Base-by-base conservation (phyloP, 1,139 yeast genomes). In the Candida frijolesensis region DNA sequence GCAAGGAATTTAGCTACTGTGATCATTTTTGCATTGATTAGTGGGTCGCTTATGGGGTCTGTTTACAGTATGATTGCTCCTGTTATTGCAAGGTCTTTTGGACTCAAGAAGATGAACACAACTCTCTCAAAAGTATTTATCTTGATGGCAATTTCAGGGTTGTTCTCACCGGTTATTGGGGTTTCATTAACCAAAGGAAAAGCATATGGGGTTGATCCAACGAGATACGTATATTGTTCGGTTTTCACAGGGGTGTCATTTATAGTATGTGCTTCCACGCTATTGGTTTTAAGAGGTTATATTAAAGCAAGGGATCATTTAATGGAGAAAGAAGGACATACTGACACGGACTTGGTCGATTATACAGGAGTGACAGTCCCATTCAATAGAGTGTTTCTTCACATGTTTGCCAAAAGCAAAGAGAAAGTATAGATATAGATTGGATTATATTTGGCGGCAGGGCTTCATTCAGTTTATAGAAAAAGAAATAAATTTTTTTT, bases 91-190 rank as follows among this genome's bases (percentile, higher is more conserved):
- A 59, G 76, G 42, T 62, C 76, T 12, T 76, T 78, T 44, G 86
- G 86, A 0, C 57, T 82, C 27, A 62, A 68, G 41, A 80, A 79
- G 56, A 66, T 82, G 65, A 78, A 78, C 49, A 74, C 78, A 19
- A 70, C 80, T 0, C 70, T 80, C 64, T 72, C 79, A 7, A 67
- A 76, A 65, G 55, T 77, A 18, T 81, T 85, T 85, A 60, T 71
- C 7, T 65, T 75, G 27, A 59, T 74, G 51, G 86, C 83, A 11
- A 51, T 64, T 2, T 65, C 79, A 16, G 83, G 82, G 1, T 61
- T 80, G 41, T 76, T 70, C 1, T 74, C 84, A 1, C 85, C 86
- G 3, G 74, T 81, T 14, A 75, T 82, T 52, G 86, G 86, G 1
- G 70, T 79, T 30, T 64, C 74, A 10, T 64, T 82, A 47, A 79